Base-by-base conservation (phyloP, 75 land plant species). In the Pinus tabuliformis region DNA sequence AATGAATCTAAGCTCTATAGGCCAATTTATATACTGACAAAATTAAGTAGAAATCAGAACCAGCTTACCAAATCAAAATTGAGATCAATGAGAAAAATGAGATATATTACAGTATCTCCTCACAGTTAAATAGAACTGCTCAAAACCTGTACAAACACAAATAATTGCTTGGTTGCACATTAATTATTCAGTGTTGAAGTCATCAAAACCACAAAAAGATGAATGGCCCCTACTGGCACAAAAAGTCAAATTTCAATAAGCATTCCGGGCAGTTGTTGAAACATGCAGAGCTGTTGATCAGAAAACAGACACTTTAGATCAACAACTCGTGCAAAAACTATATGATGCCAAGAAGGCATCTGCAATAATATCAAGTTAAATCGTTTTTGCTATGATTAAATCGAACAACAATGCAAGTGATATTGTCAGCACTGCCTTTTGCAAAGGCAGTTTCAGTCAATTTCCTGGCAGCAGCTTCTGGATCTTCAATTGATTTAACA, bases 341-440 rank as follows among this genome's bases (percentile, higher is more conserved):
- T 68, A 68, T 7, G 24, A 39, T n/a, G 22, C 18, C 9, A 68
- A 20, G 22, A 42, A 68, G 9, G 52, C 72, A 68, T 68, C 72
- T 68, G 21, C n/a, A 37, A 66, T 66, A 39, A 18, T 39, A n/a
- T 68, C 72, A 68, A 68, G 72, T 42, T 12, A n/a, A 68, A n/a
- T 42, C 72, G 6, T 37, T 45, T 42, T 68, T 68, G 72, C 22
- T 45, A 9, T 68, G 72, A 79, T 76, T 80, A 72, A 90, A 90
- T 13, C 90, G 82, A 14, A 90, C 85, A 49, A 90, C 83, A 22
- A 91, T 63, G 64, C 93, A 91, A 49, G 93, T 91, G 73, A 91
- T 91, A 77, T 91, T 91, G 62, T 91, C 93, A 16, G 90, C 64
- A 75, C 91, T 91, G 9, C 92, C 92, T 42, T 78, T 75, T 26